phyloP scores from a whole-genome alignment of 108 stramenopile genomes.

The Fragilaria crotonensis region DNA sequence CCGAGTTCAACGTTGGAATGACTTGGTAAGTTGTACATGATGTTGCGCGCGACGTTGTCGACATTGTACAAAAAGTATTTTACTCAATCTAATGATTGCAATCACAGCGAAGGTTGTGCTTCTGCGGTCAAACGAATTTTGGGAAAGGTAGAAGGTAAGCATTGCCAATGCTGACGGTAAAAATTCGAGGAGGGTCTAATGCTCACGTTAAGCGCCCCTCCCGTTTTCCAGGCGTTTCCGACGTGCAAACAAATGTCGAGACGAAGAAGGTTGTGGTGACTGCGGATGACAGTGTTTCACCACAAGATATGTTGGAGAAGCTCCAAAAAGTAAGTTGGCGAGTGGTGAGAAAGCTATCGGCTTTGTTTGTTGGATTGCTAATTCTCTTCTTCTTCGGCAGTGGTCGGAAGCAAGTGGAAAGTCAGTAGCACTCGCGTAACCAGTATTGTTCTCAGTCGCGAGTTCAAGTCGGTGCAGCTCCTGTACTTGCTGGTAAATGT shows the following conservation, averaged over 20 bases:
- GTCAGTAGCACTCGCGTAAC: conserved; percentile 43
- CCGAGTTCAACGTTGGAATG: conserved; percentile 68
- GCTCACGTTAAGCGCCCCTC: neutral
- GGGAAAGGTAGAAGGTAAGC: conserved; percentile 68
- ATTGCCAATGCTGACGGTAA: neutral
- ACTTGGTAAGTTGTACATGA: conserved; percentile 44
- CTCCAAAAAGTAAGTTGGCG: conserved; percentile 55
- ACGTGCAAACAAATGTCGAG: conserved; percentile 61
- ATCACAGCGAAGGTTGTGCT: conserved; percentile 65
- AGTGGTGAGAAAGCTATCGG: neutral
- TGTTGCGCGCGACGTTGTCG: neutral
- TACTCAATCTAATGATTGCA: neutral
- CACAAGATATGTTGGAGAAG: conserved; percentile 57
- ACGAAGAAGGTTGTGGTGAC: conserved; percentile 63
- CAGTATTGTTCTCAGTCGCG: no score
- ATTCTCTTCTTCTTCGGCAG: no score
- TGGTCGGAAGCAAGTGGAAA: conserved; percentile 52
- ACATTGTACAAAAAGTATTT: neutral
- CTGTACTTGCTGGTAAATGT: no score
- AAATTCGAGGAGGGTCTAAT: neutral
- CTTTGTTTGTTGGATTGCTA: neutral
- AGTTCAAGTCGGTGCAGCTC: no score
- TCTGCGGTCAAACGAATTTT: conserved; percentile 67
- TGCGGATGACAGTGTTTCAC: conserved; percentile 43
- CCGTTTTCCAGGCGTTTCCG: conserved; percentile 41